Conservation (phyloP, 768 basidiomycete species). For the Chalciporus sphaerocephalus region DNA sequence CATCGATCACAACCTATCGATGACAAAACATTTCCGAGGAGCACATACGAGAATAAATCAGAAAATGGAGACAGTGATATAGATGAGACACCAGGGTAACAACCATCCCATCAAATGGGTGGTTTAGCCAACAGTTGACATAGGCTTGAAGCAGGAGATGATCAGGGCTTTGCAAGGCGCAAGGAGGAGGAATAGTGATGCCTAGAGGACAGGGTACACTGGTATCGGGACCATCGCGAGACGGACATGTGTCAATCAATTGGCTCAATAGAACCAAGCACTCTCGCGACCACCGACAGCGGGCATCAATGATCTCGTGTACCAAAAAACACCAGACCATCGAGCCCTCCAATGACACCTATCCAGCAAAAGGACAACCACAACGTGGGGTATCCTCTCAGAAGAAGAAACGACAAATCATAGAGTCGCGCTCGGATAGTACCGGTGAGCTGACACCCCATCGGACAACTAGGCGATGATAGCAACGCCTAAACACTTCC, state of each 20-base stretch:
- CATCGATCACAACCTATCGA: background rate
- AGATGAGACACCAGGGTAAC: background rate
- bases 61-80: background rate
- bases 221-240: background rate
- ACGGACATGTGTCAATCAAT: background rate
- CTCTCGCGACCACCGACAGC: background rate
- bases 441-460: background rate
- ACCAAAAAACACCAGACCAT: background rate
- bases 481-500: slow-evolving; percentile 4
- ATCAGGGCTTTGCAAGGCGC: background rate
- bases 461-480: background rate
- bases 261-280: background rate
- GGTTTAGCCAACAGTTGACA: background rate
- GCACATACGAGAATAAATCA: slow-evolving; percentile 5
- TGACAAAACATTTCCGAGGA: slow-evolving; percentile 10
- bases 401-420: slow-evolving; percentile 1
- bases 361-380: slow-evolving; percentile 3
- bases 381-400: background rate
- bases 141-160: background rate
- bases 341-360: slow-evolving; percentile 5
- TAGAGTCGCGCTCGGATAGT: slow-evolving; percentile 1
- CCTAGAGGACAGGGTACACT: background rate
- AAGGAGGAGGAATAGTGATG: background rate
- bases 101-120: background rate
- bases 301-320: background rate